A percentile compares a stretch with the other conserved stretches of the same genome.
These are phyloP conservation scores for Vitis cinerea DNA, from an alignment of 164 flowering plant species.

Conservation along the genomic window DNA sequence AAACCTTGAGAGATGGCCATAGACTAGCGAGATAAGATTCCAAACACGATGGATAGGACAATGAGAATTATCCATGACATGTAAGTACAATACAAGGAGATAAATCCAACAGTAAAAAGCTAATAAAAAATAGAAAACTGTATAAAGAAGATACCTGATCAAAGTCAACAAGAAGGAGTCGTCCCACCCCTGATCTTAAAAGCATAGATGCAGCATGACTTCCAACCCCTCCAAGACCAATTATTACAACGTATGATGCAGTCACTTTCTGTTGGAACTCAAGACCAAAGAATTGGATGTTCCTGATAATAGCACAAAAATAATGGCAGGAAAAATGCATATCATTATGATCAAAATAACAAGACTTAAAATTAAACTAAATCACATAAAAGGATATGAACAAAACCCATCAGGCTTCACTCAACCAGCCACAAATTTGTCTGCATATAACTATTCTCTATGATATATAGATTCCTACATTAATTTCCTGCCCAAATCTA, in stretches of 20 bases:
- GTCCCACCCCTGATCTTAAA: constrained; percentile 92
- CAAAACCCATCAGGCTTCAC: too few species aligned
- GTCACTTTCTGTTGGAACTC: constrained; percentile 79
- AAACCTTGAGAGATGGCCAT: too few species aligned
- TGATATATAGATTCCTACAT: too few species aligned
- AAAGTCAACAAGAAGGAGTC: constrained; percentile 91
- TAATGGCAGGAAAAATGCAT: background rate
- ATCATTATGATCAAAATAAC: background rate
- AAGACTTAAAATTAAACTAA: background rate
- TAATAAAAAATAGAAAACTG: background rate
- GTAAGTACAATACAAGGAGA: background rate
- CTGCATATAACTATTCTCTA: too few species aligned
- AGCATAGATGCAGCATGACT: constrained; percentile 99
- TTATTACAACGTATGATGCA: constrained; percentile 86
- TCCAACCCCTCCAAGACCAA: constrained; percentile 99
- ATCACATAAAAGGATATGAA: background rate
- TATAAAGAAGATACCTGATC: constrained; percentile 65
- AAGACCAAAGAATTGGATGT: constrained; percentile 89
- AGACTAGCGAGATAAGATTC: too few species aligned
- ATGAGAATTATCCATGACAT: background rate
- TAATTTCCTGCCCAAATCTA: too few species aligned
- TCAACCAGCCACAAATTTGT: too few species aligned
- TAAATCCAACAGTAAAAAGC: background rate
- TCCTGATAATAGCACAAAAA: constrained; percentile 44
- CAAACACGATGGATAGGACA: background rate